Evolutionary conservation across 768 basidiomycete genomes (phyloP).

Genomic region (Hemileccinum impolitum): DNA sequence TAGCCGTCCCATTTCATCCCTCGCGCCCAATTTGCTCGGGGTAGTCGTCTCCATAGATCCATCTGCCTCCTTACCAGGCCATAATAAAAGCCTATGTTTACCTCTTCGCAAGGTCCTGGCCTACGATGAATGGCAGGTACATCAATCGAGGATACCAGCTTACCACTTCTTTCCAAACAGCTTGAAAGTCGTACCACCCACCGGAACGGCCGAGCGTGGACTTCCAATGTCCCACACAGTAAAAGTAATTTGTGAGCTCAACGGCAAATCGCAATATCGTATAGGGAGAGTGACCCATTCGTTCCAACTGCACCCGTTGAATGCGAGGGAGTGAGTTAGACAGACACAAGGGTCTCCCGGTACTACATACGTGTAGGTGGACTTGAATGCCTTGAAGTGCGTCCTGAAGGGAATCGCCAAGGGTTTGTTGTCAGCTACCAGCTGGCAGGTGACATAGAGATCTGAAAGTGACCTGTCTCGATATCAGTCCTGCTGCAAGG

Average conservation of each 20-base stretch:
- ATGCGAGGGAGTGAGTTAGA: not conserved
- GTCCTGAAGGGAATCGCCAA: conserved; percentile 90
- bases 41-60: conserved; percentile 78
- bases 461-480: conserved; percentile 76
- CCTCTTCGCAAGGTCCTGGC: conserved; percentile 83
- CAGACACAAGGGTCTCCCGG: not conserved
- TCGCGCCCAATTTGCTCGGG: conserved; percentile 75
- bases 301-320: conserved; percentile 68
- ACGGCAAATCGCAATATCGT: conserved; percentile 88
- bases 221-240: conserved; percentile 96
- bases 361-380: conserved; percentile 61
- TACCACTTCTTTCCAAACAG: conserved; percentile 94
- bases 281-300: conserved; percentile 93
- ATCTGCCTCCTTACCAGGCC: conserved; percentile 84
- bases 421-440: conserved; percentile 90
- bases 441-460: conserved; percentile 89
- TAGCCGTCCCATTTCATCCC: conserved; percentile 93
- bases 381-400: conserved; percentile 89
- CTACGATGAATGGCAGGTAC: not conserved
- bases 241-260: conserved; percentile 84
- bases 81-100: conserved; percentile 84
- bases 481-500: conserved; percentile 16
- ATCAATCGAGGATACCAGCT: not conserved
- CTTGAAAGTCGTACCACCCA: conserved; percentile 88
- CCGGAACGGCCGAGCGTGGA: conserved; percentile 71